Evolutionary conservation across 2,329 filamentous ascomycete genomes (phyloP).

Genomic region (Exophiala phaeomuriformis): DNA sequence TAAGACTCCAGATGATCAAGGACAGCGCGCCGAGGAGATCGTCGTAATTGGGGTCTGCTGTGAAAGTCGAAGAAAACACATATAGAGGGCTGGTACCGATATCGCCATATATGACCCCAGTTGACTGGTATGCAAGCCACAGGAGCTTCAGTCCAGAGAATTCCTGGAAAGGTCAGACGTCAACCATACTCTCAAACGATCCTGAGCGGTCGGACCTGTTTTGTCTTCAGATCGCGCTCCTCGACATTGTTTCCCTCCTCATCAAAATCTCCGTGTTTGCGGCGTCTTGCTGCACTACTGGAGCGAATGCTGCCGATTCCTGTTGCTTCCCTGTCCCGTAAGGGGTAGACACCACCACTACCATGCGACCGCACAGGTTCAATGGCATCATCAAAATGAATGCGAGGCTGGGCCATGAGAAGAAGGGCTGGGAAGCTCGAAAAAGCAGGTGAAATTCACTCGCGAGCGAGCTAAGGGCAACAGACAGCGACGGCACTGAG

Average conservation of each 20-base stretch:
- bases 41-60: constrained; percentile 36
- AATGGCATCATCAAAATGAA: constrained; percentile 5
- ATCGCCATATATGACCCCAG: constrained; percentile 54
- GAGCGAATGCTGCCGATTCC: constrained; percentile 8
- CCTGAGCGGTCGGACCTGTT: neutral
- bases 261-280: neutral
- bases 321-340: constrained; percentile 6
- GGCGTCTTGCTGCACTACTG: neutral
- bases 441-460: neutral
- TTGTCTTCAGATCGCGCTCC: constrained; percentile 6
- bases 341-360: constrained; percentile 6
- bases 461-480: too few species aligned
- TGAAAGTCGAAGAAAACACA: constrained; percentile 50
- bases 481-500: too few species aligned
- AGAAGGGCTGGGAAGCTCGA: neutral
- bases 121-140: constrained; percentile 48
- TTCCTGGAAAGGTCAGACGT: neutral
- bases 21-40: constrained; percentile 50
- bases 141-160: constrained; percentile 29
- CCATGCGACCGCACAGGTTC: constrained; percentile 4
- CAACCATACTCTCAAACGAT: neutral
- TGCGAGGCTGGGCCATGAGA: constrained; percentile 2
- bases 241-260: neutral
- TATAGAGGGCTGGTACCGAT: constrained; percentile 54
- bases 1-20: constrained; percentile 49